Conservation (phyloP, 108 stramenopile species). For the Cyclostephanos tholiformis region DNA sequence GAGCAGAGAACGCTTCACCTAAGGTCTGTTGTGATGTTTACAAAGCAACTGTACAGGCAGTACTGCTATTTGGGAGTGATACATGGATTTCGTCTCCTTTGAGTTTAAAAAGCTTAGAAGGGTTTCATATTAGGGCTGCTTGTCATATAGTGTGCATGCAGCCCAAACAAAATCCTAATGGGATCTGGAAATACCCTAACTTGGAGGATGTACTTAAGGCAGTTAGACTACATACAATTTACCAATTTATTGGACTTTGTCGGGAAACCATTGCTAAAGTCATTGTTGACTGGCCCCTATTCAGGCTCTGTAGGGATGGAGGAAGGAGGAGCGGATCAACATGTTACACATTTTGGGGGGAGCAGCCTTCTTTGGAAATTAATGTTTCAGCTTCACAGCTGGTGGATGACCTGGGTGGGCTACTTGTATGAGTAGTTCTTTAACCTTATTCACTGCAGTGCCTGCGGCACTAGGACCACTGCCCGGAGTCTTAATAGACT, state of each 20-base stretch:
- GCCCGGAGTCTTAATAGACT: too few relatives aligned
- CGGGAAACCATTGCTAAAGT: not conserved
- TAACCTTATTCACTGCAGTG: too few relatives aligned
- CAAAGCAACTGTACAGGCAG: too few relatives aligned
- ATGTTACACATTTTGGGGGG: not conserved
- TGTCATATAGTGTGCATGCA: not conserved
- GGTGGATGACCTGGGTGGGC: too few relatives aligned
- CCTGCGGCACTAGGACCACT: too few relatives aligned
- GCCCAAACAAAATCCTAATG: not conserved
- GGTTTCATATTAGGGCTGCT: not conserved
- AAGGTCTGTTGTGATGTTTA: too few relatives aligned
- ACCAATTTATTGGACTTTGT: not conserved
- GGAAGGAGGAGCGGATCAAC: not conserved
- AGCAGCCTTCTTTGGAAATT: not conserved
- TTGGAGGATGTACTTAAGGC: too few relatives aligned
- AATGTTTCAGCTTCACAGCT: too few relatives aligned
- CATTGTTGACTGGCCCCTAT: not conserved
- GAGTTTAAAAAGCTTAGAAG: not conserved
- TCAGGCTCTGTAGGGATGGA: not conserved
- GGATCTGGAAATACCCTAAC: not conserved
- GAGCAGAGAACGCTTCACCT: too few relatives aligned
- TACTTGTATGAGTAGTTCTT: too few relatives aligned
- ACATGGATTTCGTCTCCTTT: not conserved
- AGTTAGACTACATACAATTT: too few relatives aligned
- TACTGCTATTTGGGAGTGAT: not conserved